Conservation (phyloP, 2,329 filamentous ascomycete species). For the Mycocentrospora acerina region DNA sequence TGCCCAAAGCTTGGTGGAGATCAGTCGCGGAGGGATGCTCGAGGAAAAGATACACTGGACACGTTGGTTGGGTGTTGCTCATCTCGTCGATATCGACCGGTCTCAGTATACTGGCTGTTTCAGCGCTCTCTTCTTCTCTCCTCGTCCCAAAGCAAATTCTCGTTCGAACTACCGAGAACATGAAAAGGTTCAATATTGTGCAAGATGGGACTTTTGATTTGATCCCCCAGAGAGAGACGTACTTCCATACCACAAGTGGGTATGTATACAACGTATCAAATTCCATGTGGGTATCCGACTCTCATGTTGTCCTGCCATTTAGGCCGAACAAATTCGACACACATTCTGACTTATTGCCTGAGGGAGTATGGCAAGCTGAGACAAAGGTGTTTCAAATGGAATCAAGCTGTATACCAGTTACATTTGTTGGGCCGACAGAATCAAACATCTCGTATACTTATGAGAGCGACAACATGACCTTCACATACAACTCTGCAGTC, state of each 20-base stretch:
- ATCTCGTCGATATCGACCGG: conserved; percentile 6
- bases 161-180: background rate
- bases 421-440: background rate
- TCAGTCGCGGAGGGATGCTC: conserved; percentile 7
- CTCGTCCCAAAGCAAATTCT: background rate
- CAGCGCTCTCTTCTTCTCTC: conserved; percentile 12
- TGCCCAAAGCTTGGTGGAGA: conserved; percentile 11
- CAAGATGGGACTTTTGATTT: background rate
- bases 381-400: conserved; percentile 7
- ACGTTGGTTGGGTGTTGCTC: conserved; percentile 10
- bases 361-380: conserved; percentile 4
- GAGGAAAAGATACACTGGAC: conserved; percentile 10
- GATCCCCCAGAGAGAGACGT: conserved; percentile 3
- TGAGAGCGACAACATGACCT: background rate
- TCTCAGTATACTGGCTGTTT: conserved; percentile 11
- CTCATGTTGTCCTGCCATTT: conserved; percentile 5
- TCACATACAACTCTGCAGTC: background rate
- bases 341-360: background rate
- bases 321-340: background rate
- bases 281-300: conserved; percentile 8
- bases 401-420: conserved; percentile 1
- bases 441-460: background rate
- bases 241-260: conserved; percentile 6
- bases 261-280: conserved; percentile 7
- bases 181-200: background rate